phyloP scores from a whole-genome alignment of 2,329 filamentous ascomycete species.

The Plectosphaerella cucumerina region DNA sequence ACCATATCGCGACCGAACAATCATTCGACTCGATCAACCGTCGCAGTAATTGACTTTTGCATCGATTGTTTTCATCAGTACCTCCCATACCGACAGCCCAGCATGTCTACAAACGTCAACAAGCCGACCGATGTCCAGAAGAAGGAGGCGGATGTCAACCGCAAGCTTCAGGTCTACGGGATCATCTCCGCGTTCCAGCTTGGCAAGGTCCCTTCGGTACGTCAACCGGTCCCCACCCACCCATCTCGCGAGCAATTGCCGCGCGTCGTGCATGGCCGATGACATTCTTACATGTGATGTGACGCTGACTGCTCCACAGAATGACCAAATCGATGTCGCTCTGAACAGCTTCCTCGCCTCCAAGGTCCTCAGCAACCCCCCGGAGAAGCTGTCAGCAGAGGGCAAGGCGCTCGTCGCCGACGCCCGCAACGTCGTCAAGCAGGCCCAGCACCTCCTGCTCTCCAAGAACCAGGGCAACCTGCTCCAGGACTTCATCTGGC shows the following conservation, averaged over 20 bases:
- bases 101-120: conserved; percentile 55
- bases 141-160: conserved; percentile 85
- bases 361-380: conserved; percentile 64
- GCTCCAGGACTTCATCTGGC: conserved; percentile 95
- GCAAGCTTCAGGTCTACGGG: conserved; percentile 92
- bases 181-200: conserved; percentile 80
- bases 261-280: too few species aligned
- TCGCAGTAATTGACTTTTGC: background rate
- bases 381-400: conserved; percentile 74
- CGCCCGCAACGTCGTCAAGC: conserved; percentile 71
- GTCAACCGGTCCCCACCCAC: conserved; percentile 22
- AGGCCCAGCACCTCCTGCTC: conserved; percentile 79
- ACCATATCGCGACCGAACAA: background rate
- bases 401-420: conserved; percentile 77
- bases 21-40: background rate
- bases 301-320: conserved; percentile 43
- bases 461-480: conserved; percentile 95
- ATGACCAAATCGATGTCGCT: conserved; percentile 93
- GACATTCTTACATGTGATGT: background rate
- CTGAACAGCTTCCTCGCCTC: conserved; percentile 82
- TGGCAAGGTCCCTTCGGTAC: conserved; percentile 86
- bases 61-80: background rate
- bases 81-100: background rate
- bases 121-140: conserved; percentile 66
- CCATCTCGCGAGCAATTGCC: background rate